A percentile compares a stretch with the other conserved stretches of the same genome.
These are phyloP conservation scores for Aciculosporium take DNA, from an alignment of 2,329 filamentous ascomycete genomes.

Conservation along the genomic window DNA sequence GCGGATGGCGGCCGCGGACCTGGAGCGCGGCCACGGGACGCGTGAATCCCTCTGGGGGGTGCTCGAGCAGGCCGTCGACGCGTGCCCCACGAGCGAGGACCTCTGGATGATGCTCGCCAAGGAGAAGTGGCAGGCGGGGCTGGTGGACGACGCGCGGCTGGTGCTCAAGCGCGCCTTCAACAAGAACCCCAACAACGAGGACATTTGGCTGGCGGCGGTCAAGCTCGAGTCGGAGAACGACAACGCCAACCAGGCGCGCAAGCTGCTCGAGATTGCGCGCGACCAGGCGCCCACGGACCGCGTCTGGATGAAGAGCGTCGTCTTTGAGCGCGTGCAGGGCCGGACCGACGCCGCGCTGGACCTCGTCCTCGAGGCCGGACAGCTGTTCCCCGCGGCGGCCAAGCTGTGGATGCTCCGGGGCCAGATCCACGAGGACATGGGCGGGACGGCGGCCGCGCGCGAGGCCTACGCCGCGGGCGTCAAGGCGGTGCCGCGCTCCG, in stretches of 20 bases:
- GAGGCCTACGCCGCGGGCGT: slow-evolving; percentile 84
- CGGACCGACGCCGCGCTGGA: slow-evolving; percentile 71
- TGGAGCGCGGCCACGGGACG: slow-evolving; percentile 79
- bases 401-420: slow-evolving; percentile 99
- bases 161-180: slow-evolving; percentile 85
- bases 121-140: slow-evolving; percentile 82
- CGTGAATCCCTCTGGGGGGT: slow-evolving; percentile 73
- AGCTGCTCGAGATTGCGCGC: slow-evolving; percentile 68
- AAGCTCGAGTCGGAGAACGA: slow-evolving; percentile 88
- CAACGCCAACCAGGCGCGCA: slow-evolving; percentile 66
- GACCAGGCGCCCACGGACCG: slow-evolving; percentile 86
- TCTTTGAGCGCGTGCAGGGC: slow-evolving; percentile 76
- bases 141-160: slow-evolving; percentile 71
- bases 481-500: slow-evolving; percentile 69
- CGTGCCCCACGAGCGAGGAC: slow-evolving; percentile 79
- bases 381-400: slow-evolving; percentile 68
- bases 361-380: slow-evolving; percentile 72
- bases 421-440: slow-evolving; percentile 81
- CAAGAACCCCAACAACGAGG: slow-evolving; percentile 91
- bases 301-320: slow-evolving; percentile 92
- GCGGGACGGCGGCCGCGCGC: slow-evolving; percentile 67
- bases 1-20: slow-evolving; percentile 80
- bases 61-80: slow-evolving; percentile 85
- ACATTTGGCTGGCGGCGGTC: slow-evolving; percentile 93
- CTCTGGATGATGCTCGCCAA: slow-evolving; percentile 93